phyloP scores from a whole-genome alignment of 306 rosid genomes.

The Amphicarpaea edgeworthii region DNA sequence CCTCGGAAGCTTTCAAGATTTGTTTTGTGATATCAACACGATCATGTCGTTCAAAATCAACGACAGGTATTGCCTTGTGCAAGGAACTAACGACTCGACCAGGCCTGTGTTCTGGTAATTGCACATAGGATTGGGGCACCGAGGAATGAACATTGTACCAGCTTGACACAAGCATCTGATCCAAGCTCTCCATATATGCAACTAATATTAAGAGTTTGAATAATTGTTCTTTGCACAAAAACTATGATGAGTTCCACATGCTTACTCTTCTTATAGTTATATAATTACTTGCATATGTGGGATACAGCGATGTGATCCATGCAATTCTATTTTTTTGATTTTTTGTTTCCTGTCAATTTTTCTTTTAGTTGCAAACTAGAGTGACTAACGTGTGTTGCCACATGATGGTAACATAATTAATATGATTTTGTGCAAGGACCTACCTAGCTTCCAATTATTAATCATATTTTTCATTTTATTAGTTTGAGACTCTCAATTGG shows the following conservation, averaged over 20 bases:
- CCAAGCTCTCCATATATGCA: constrained; percentile 50
- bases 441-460: background rate
- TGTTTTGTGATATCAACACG: constrained; percentile 35
- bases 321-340: constrained; percentile 14
- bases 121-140: constrained; percentile 55
- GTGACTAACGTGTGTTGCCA: background rate
- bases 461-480: background rate
- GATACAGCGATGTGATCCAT: constrained; percentile 16
- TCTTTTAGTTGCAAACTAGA: background rate
- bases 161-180: constrained; percentile 46
- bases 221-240: background rate
- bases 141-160: constrained; percentile 48
- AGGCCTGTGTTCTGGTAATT: constrained; percentile 53
- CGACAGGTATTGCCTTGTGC: constrained; percentile 51
- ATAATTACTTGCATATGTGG: background rate
- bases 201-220: constrained; percentile 8
- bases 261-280: constrained; percentile 29
- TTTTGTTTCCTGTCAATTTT: background rate
- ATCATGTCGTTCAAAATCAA: constrained; percentile 59
- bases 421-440: background rate
- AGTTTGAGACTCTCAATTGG: background rate
- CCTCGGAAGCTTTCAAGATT: constrained; percentile 60
- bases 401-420: background rate
- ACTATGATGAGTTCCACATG: constrained; percentile 23
- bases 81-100: constrained; percentile 12